Evolutionary conservation across 331 rosid species (phyloP), one percentile per base, ranked within the genome.

Genomic region (Prunus yedoensis): DNA sequence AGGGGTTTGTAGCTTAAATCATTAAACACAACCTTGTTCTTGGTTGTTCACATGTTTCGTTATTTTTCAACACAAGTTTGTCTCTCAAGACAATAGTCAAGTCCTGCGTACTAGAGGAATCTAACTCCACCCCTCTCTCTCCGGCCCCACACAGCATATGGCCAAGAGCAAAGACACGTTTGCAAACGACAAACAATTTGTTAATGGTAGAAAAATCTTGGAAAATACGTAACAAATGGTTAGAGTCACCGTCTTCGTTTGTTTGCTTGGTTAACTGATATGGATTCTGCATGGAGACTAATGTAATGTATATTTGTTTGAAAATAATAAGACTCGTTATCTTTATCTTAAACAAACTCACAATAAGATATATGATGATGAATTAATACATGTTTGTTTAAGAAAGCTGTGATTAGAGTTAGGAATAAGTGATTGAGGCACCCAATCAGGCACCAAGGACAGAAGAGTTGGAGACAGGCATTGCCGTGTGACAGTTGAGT

Each of bases 401-500:
- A 5, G n/a, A 52, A 17, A 47, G 4, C 15, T 47, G 52, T 47
- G 52, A 47, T 47, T 47, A 47, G 16, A 6, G 7, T 49, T 32
- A 60, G 62, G 79, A 45, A 68, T 73, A 79, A 74, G 66, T 16
- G 51, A 61, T 78, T 76, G 30, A 53, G 23, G 73, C 68, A 71
- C n/a, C 77, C 76, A 86, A 79, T 77, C 82, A 73, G 66, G 61
- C 74, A 68, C 18, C 61, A 5, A 65, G n/a, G 38, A 10, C 21
- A 64, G 35, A 27, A 66, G 56, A 53, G 69, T 16, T 8, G 41
- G 54, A 74, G 49, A 63, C 80, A 76, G 28, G 81, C 87, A 85
- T 83, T 62, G 84, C 86, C 77, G 68, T 76, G 76, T 66, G 61
- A 74, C 84, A 82, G 77, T 50, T 4, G 52, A 32, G 4, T 16